Percentiles rank a stretch among this genome's conserved stretches.
phyloP scores from a whole-genome alignment of 345 rosid genomes.

The Eucalyptus marginata region DNA sequence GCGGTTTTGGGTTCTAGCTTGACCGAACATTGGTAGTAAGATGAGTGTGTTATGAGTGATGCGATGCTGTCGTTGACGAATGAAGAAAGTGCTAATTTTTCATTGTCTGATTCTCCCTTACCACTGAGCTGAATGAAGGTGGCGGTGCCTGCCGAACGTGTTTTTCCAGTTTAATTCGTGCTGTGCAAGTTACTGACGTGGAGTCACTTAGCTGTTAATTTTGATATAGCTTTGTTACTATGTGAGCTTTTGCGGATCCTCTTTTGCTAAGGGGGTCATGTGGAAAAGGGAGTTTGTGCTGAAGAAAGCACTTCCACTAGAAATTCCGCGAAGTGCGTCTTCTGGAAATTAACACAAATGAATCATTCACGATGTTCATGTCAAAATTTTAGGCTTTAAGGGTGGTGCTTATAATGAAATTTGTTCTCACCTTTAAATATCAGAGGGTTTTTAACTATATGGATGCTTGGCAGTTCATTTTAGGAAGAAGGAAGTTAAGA shows the following conservation, averaged over 20 bases:
- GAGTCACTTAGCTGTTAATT: background rate
- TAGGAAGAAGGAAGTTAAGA: background rate
- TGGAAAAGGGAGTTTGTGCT: background rate
- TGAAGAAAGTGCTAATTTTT: background rate
- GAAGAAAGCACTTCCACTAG: background rate
- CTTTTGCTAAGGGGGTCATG: background rate
- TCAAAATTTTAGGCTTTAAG: background rate
- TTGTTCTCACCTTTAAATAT: background rate
- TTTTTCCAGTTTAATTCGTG: background rate
- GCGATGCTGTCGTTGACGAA: background rate
- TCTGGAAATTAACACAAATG: background rate
- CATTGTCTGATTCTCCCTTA: background rate
- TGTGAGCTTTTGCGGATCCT: background rate
- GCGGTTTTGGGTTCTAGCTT: background rate
- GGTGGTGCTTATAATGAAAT: background rate
- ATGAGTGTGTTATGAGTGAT: background rate
- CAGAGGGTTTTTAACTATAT: background rate
- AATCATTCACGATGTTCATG: background rate
- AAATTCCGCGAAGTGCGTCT: background rate
- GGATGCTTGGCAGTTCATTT: background rate
- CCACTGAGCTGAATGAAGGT: background rate
- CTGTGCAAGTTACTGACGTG: background rate
- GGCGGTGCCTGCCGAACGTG: background rate
- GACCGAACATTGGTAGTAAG: background rate
- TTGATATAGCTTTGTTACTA: background rate